A percentile compares a stretch with the other conserved stretches of the same genome.
These are phyloP conservation scores for Lathyrus sativus DNA, from an alignment of 306 rosid species.

Conservation along the genomic window DNA sequence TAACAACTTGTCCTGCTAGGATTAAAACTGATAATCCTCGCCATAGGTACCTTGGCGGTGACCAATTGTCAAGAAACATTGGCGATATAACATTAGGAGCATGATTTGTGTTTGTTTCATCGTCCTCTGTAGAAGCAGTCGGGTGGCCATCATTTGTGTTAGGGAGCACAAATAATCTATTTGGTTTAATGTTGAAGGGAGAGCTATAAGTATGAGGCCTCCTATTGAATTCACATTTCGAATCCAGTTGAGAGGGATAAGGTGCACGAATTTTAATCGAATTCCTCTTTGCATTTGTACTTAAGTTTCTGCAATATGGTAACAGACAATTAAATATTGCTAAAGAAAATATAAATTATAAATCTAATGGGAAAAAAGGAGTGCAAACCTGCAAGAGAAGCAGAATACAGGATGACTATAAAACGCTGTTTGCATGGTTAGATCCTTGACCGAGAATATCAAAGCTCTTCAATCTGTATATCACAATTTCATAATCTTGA, in stretches of 20 bases:
- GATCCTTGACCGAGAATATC: slow-evolving; percentile 19
- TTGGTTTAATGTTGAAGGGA: slow-evolving; percentile 30
- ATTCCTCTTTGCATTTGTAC: slow-evolving; percentile 37
- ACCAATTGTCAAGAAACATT: slow-evolving; percentile 64
- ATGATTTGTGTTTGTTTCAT: slow-evolving; percentile 57
- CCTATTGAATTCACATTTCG: slow-evolving; percentile 37
- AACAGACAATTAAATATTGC: slow-evolving; percentile 29
- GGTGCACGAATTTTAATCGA: slow-evolving; percentile 42
- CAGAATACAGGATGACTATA: slow-evolving; percentile 45
- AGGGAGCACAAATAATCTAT: slow-evolving; percentile 55
- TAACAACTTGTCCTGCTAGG: slow-evolving; percentile 81
- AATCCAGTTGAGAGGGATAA: slow-evolving; percentile 38
- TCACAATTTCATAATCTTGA: slow-evolving; percentile 18
- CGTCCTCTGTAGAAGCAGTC: slow-evolving; percentile 47
- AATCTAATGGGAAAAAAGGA: not conserved
- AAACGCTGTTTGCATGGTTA: slow-evolving; percentile 48
- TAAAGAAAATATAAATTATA: slow-evolving; percentile 5
- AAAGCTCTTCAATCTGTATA: slow-evolving; percentile 24
- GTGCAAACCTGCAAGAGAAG: slow-evolving; percentile 49
- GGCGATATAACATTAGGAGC: slow-evolving; percentile 44
- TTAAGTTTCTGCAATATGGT: slow-evolving; percentile 52
- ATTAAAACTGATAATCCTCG: slow-evolving; percentile 81
- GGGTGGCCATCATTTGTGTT: slow-evolving; percentile 60
- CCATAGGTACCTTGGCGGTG: slow-evolving; percentile 88
- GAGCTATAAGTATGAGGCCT: slow-evolving; percentile 41